phyloP scores from a whole-genome alignment of 2,329 filamentous ascomycete species.

The Claviceps sorghi region DNA sequence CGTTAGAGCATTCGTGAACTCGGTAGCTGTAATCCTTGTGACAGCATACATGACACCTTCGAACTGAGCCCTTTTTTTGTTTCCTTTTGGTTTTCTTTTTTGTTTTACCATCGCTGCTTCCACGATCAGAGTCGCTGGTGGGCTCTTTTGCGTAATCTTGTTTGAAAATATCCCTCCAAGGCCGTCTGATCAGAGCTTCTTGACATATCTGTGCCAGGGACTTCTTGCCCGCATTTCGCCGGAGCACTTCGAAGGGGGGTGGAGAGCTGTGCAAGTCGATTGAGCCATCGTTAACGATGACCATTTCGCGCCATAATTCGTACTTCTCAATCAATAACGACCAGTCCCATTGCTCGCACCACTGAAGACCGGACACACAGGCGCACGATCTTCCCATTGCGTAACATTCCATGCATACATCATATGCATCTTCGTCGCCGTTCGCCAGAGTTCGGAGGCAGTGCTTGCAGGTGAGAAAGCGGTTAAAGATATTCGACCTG shows the following conservation, averaged over 20 bases:
- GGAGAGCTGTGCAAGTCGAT: constrained; percentile 52
- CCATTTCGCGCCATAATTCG: constrained; percentile 66
- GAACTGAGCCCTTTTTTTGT: constrained; percentile 38
- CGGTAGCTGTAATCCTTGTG: constrained; percentile 72
- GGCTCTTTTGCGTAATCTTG: constrained; percentile 33
- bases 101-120: constrained; percentile 46
- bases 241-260: constrained; percentile 54
- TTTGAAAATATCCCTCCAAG: constrained; percentile 69
- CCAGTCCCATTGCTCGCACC: constrained; percentile 92
- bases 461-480: constrained; percentile 80
- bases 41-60: constrained; percentile 69
- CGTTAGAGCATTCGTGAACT: constrained; percentile 60
- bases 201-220: constrained; percentile 88
- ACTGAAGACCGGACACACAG: constrained; percentile 71
- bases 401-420: constrained; percentile 97
- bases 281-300: constrained; percentile 58
- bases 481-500: constrained; percentile 90
- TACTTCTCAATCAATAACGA: constrained; percentile 61
- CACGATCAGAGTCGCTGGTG: constrained; percentile 34
- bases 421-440: constrained; percentile 72
- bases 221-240: constrained; percentile 54
- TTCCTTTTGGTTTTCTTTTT: constrained; percentile 45
- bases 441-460: constrained; percentile 55
- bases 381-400: constrained; percentile 90
- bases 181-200: constrained; percentile 64